Percentiles rank a stretch among this genome's conserved stretches.
These are phyloP conservation scores for Colletotrichum sp. DNA, from an alignment of 2,329 filamentous ascomycete species.

Conservation along the genomic window DNA sequence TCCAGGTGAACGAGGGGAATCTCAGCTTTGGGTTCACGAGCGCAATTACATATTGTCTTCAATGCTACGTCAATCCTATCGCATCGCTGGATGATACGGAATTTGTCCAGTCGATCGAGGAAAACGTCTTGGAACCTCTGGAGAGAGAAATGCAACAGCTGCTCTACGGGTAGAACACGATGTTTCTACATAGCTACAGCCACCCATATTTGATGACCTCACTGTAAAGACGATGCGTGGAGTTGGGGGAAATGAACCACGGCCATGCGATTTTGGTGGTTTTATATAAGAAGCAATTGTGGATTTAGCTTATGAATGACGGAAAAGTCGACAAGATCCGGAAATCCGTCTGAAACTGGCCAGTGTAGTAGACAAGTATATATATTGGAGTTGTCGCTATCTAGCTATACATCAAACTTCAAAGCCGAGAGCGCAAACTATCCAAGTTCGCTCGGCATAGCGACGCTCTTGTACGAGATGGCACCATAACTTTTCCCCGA, in stretches of 20 bases:
- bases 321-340: too few relatives aligned
- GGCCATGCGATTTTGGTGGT: too few relatives aligned
- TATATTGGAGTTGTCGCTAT: background rate
- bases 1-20: too few relatives aligned
- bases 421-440: conserved; percentile 6
- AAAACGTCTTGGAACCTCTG: background rate
- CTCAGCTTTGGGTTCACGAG: too few relatives aligned
- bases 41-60: too few relatives aligned
- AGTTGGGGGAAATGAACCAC: too few relatives aligned
- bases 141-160: background rate
- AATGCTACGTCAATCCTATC: background rate
- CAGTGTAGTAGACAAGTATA: background rate
- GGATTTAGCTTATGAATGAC: too few relatives aligned
- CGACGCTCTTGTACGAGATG: background rate
- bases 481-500: background rate
- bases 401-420: conserved; percentile 1
- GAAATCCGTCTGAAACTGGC: too few relatives aligned
- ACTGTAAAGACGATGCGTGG: too few relatives aligned
- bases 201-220: too few relatives aligned
- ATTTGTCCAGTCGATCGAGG: background rate
- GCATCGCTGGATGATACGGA: background rate
- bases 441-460: background rate
- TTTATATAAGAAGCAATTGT: too few relatives aligned
- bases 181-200: too few relatives aligned
- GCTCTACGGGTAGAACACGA: background rate